Conservation (phyloP, 768 basidiomycete species). For the Suillus bovinus region DNA sequence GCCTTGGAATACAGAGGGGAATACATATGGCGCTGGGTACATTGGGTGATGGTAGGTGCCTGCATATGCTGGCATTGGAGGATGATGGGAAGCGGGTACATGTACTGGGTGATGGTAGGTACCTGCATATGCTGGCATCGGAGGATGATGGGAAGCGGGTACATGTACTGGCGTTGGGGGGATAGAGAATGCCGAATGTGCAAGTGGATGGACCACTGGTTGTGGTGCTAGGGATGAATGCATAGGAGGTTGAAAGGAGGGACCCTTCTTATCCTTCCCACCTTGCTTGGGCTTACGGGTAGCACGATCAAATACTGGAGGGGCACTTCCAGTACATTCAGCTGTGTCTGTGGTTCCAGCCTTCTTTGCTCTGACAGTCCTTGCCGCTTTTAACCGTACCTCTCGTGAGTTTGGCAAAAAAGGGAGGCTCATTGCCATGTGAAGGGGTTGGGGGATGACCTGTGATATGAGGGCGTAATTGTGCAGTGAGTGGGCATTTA, state of each 20-base stretch:
- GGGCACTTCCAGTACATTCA: background rate
- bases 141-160: background rate
- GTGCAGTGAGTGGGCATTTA: constrained; percentile 16
- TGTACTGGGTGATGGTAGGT: too few relatives aligned
- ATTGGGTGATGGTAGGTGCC: background rate
- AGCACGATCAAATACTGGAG: background rate
- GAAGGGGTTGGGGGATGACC: constrained; percentile 7
- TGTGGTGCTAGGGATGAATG: background rate
- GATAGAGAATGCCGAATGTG: background rate
- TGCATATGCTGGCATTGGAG: too few relatives aligned
- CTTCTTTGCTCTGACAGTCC: background rate
- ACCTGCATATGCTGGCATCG: background rate
- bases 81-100: too few relatives aligned
- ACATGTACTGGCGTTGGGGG: background rate
- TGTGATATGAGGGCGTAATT: constrained; percentile 9
- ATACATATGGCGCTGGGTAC: background rate
- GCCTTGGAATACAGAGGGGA: background rate
- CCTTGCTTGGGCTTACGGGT: background rate
- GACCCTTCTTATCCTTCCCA: background rate
- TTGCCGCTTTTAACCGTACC: background rate
- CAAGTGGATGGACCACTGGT: background rate
- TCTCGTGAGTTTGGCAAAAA: background rate
- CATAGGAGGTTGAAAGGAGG: background rate
- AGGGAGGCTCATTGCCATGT: background rate
- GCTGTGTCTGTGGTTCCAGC: background rate